Evolutionary conservation across 2,329 filamentous ascomycete genomes (phyloP), one percentile per base, ranked within the genome.

Genomic region (Fusarium abutilonis): DNA sequence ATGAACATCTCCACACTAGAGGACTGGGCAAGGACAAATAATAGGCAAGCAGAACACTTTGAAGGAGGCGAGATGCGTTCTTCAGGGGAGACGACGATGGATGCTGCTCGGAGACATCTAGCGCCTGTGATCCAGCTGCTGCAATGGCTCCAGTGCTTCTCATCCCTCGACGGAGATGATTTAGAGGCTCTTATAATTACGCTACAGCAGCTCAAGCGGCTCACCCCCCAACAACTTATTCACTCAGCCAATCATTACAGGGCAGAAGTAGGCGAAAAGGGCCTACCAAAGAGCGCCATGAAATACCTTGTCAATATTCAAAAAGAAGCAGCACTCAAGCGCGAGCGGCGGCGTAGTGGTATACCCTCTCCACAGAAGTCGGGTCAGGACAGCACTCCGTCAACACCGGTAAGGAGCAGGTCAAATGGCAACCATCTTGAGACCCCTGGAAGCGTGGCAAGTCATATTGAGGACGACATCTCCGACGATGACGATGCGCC

Each of bases 121-220:
- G 90, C 91, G 8, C 95, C 95, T 5, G 86, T 97, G 17, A 93
- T 98, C 52, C 95, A 99, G 75, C 82, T 99, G 3, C 81, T 99
- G 6, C 95, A 99, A 76, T 99, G 95, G 95, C 81, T 99, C 32
- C 95, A 99, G 74, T 97, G 93, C 75, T 98, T 98, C 76, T 98
- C 95, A 2, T 97, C 93, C 1, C 83, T 98, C 4, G 92, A 88
- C 6, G 78, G 81, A 10, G 93, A 98, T 71, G 93, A 98, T 72
- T 80, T 95, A 34, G 93, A 97, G 72, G 92, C 92, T 3, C 83
- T 99, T 14, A 88, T 96, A 28, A 91, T 88, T 14, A 99, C 95
- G 1, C 79, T 98, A 19, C 89, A 97, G 71, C 95, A 98, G 74
- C 82, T 99, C 36, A 93, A 92, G 64, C 84, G 89, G 36, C 81